phyloP scores from a whole-genome alignment of 2,329 filamentous ascomycete genomes.

The Pseudogymnoascus sp. region DNA sequence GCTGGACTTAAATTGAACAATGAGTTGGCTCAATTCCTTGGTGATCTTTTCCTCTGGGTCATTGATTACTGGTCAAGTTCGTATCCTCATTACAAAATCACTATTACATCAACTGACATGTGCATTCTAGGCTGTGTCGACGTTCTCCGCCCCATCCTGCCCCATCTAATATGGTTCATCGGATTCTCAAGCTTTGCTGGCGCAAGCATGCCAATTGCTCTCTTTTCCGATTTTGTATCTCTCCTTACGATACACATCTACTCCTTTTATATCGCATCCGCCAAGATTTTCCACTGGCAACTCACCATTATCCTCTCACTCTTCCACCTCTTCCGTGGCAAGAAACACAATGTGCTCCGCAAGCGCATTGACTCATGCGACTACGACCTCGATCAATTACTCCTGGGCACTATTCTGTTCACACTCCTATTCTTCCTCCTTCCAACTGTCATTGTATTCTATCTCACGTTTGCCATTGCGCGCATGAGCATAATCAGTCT shows the following conservation, averaged over 20 bases:
- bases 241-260: constrained; percentile 93
- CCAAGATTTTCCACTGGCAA: constrained; percentile 97
- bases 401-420: constrained; percentile 93
- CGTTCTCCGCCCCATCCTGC: constrained; percentile 70
- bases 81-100: constrained; percentile 25
- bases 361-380: constrained; percentile 98
- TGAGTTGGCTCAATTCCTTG: constrained; percentile 86
- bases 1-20: constrained; percentile 92
- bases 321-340: constrained; percentile 97
- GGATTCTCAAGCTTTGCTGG: constrained; percentile 93
- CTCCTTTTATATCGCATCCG: constrained; percentile 94
- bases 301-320: constrained; percentile 91
- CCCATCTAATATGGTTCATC: constrained; percentile 81
- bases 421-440: constrained; percentile 91
- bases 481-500: constrained; percentile 91
- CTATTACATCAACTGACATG: background rate
- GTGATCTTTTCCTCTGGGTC: constrained; percentile 94
- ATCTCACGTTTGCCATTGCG: constrained; percentile 88
- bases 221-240: constrained; percentile 90
- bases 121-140: constrained; percentile 58
- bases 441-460: constrained; percentile 93
- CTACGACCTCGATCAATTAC: constrained; percentile 93
- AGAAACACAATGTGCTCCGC: constrained; percentile 93
- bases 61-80: constrained; percentile 94
- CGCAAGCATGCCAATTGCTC: constrained; percentile 91